These are phyloP conservation scores for Acer saccharum DNA, from an alignment of 345 rosid species.

Conservation along the genomic window DNA sequence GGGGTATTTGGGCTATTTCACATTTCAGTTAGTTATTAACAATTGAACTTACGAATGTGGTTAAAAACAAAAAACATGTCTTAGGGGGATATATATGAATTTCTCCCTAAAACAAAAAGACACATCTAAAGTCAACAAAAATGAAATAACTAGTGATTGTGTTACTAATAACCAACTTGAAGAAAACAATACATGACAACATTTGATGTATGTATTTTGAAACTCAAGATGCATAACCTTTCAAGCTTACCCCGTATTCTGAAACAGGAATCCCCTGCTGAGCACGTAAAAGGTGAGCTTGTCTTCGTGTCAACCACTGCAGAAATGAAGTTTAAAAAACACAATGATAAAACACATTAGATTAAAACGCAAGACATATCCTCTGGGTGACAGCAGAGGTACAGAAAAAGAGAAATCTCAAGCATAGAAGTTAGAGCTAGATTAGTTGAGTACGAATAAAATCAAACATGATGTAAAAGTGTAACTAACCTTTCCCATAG, in stretches of 20 bases:
- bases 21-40: no score
- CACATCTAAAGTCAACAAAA: background rate
- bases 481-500: slow-evolving; percentile 65
- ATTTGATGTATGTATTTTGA: background rate
- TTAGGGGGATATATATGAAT: no score
- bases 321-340: slow-evolving; percentile 20
- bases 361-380: background rate
- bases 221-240: slow-evolving; percentile 18
- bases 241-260: slow-evolving; percentile 82
- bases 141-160: background rate
- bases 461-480: background rate
- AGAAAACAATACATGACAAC: background rate
- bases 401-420: background rate
- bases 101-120: background rate
- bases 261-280: slow-evolving; percentile 96
- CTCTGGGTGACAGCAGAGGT: background rate
- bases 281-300: slow-evolving; percentile 79
- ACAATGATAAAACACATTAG: background rate
- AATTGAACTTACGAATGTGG: no score
- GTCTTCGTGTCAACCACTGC: slow-evolving; percentile 90
- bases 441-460: background rate
- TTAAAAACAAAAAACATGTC: no score
- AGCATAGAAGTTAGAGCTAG: background rate
- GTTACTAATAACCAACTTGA: background rate
- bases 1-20: no score